phyloP scores from a whole-genome alignment of 1,139 yeast species.

The Debaryomycetaceae sp. region DNA sequence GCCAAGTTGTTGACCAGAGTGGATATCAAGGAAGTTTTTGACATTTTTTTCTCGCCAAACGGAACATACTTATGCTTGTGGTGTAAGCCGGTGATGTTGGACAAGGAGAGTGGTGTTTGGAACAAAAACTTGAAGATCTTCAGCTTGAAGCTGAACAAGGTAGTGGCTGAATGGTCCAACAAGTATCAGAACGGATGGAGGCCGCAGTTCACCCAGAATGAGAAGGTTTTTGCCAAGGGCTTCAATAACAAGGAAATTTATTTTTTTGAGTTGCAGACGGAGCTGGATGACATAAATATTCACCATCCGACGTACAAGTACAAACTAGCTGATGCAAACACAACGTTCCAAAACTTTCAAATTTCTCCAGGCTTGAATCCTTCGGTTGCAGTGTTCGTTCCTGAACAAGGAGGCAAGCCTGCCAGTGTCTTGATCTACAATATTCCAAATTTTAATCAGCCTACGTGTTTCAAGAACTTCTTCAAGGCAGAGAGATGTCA shows the following conservation, averaged over 20 bases:
- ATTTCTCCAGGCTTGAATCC: slow-evolving; percentile 90
- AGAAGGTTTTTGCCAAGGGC: slow-evolving; percentile 64
- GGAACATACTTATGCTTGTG: slow-evolving; percentile 86
- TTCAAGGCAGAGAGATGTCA: slow-evolving; percentile 95
- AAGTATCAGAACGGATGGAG: slow-evolving; percentile 90
- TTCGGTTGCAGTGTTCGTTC: slow-evolving; percentile 86
- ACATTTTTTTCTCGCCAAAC: slow-evolving; percentile 79
- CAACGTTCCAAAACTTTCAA: slow-evolving; percentile 51
- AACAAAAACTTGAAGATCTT: slow-evolving; percentile 75
- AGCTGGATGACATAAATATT: slow-evolving; percentile 40
- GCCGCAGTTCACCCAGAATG: slow-evolving; percentile 82
- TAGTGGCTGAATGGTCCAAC: slow-evolving; percentile 67
- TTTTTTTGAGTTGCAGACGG: slow-evolving; percentile 54
- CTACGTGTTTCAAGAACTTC: slow-evolving; percentile 82
- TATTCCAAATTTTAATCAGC: slow-evolving; percentile 69
- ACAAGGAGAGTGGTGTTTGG: slow-evolving; percentile 65
- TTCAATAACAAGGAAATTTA: slow-evolving; percentile 63
- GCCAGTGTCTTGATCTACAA: slow-evolving; percentile 84
- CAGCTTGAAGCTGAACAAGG: slow-evolving; percentile 46
- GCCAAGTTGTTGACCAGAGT: slow-evolving; percentile 38
- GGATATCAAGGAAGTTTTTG: slow-evolving; percentile 64
- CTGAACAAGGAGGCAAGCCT: slow-evolving; percentile 82
- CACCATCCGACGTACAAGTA: slow-evolving; percentile 59
- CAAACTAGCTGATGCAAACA: slow-evolving; percentile 56
- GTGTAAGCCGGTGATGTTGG: slow-evolving; percentile 75